These are phyloP conservation scores for Salix brachista DNA, from an alignment of 345 rosid genomes.

Conservation along the genomic window DNA sequence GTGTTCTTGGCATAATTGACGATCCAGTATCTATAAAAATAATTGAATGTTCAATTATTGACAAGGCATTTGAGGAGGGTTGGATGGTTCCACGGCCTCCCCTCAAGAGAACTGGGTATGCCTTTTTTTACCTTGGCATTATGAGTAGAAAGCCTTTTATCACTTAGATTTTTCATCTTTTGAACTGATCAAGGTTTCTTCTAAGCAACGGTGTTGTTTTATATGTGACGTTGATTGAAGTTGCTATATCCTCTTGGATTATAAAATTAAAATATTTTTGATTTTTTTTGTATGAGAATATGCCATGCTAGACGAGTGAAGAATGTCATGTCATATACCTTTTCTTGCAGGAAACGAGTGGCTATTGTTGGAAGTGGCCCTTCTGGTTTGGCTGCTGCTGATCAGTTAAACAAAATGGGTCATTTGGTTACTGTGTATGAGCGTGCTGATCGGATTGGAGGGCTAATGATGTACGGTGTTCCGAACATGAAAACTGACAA, in stretches of 20 bases:
- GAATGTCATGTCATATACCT: neutral
- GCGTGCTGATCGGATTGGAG: constrained; percentile 97
- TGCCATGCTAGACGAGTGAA: neutral
- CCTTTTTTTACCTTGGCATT: neutral
- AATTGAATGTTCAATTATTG: constrained; percentile 89
- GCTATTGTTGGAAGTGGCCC: constrained; percentile 97
- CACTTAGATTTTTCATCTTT: neutral
- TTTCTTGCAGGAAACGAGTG: constrained; percentile 61
- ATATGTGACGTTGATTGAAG: neutral
- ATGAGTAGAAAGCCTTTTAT: neutral
- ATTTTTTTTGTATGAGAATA: neutral
- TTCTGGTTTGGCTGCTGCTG: constrained; percentile 96
- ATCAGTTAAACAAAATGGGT: constrained; percentile 93
- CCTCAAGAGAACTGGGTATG: constrained; percentile 78
- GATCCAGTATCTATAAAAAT: constrained; percentile 95
- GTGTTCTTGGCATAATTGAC: constrained; percentile 99
- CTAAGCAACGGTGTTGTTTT: neutral
- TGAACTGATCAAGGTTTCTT: neutral
- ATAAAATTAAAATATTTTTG: neutral
- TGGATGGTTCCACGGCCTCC: constrained; percentile 99
- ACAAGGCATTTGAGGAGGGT: constrained; percentile 95
- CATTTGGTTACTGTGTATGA: constrained; percentile 91
- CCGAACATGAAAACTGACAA: constrained; percentile 99
- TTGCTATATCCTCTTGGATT: neutral
- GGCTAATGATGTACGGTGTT: constrained; percentile 99